Evolutionary conservation across 208 protist species (phyloP), one percentile per base, ranked within the genome.

Genomic region (Wallacemonas sp.): DNA sequence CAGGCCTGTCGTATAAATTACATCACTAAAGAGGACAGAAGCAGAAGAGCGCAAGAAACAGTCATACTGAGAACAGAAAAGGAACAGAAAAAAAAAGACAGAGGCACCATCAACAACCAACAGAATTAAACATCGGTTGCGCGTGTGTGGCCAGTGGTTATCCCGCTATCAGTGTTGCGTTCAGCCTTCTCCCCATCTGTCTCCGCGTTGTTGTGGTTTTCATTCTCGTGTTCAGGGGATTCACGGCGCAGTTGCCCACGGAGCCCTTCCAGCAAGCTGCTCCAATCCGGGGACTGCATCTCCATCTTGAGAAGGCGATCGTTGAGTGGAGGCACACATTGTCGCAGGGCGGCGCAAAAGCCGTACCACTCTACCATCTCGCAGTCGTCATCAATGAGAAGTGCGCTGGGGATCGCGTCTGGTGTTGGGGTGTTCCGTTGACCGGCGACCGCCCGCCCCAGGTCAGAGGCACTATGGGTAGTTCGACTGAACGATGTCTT

Each of bases 361-460:
- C 77, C 77, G 60, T 83, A 93, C 84, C 86, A 93, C 70, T 93
- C 86, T 19, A 84, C 72, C 41, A 82, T 41, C 28, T 82, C 82
- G 56, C 84, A 79, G 46, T 80, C 76, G 15, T 80, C 53, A 5
- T 56, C 11, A 2, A 72, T 33, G 27, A 81, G 21, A 51, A 88
- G 21, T 8, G 66, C 60, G 11, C 69, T 34, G 17, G 75, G 62
- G 14, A 77, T n/a, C 14, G 36, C 45, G 0, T 64, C 51, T 6
- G 51, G 51, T 33, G 47, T 55, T 5, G 24, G 0, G 12, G 47
- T 9, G 27, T n/a, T n/a, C n/a, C n/a, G n/a, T n/a, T n/a, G n/a
- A n/a, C n/a, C n/a, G n/a, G n/a, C n/a, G n/a, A n/a, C n/a, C n/a
- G n/a, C n/a, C n/a, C n/a, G n/a, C n/a, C n/a, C n/a, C n/a, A n/a